These are phyloP conservation scores for Uncinocarpus reesii DNA, from an alignment of 2,329 filamentous ascomycete genomes.

Conservation along the genomic window DNA sequence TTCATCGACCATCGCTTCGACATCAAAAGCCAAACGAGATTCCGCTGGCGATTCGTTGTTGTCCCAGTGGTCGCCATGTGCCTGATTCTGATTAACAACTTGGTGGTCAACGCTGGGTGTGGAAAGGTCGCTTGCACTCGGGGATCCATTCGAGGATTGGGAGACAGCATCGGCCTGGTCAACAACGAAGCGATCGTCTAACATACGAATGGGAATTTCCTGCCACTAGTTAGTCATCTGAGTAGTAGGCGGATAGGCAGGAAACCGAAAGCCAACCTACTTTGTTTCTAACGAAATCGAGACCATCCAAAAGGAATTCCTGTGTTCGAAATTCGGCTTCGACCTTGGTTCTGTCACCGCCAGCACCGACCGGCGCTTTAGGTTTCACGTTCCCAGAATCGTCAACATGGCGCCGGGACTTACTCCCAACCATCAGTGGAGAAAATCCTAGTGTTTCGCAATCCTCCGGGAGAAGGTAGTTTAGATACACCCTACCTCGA, in stretches of 20 bases:
- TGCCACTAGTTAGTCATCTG: conserved; percentile 23
- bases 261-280: conserved; percentile 22
- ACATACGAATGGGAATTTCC: conserved; percentile 41
- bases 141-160: conserved; percentile 40
- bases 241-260: conserved; percentile 9
- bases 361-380: conserved; percentile 37
- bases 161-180: conserved; percentile 46
- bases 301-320: conserved; percentile 52
- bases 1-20: conserved; percentile 50
- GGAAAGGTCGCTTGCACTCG: conserved; percentile 37
- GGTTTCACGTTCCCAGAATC: conserved; percentile 40
- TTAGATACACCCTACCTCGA: conserved; percentile 44
- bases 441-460: conserved; percentile 55
- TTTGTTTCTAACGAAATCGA: conserved; percentile 46
- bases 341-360: conserved; percentile 42
- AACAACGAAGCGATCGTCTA: conserved; percentile 41
- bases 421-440: conserved; percentile 46
- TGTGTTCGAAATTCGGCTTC: conserved; percentile 59
- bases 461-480: conserved; percentile 60
- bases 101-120: conserved; percentile 34
- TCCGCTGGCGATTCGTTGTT: conserved; percentile 35
- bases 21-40: conserved; percentile 40
- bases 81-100: conserved; percentile 29
- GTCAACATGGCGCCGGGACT: conserved; percentile 44
- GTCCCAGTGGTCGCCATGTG: conserved; percentile 21